These are phyloP conservation scores for Talaromyces adpressus DNA, from an alignment of 495 filamentous ascomycete species.

Conservation along the genomic window DNA sequence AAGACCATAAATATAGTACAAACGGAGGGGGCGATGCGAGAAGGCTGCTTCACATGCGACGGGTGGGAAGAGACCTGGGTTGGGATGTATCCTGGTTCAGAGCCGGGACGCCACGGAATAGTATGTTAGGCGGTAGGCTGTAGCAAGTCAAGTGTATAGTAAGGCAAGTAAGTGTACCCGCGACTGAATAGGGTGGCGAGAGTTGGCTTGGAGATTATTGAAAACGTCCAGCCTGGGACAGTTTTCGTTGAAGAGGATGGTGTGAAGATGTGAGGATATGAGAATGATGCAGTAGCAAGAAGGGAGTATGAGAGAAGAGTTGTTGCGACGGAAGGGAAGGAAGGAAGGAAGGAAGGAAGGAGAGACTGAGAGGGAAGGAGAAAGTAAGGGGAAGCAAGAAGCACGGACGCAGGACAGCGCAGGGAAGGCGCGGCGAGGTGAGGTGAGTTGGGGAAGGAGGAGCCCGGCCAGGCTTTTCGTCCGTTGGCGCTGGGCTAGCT, in stretches of 20 bases:
- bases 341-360: slow-evolving; percentile 9
- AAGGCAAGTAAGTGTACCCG: too few species aligned
- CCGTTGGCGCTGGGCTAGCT: not conserved
- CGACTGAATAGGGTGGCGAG: not conserved
- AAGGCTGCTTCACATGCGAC: not conserved
- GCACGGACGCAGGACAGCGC: not conserved
- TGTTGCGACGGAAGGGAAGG: slow-evolving; percentile 7
- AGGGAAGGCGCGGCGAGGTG: not conserved
- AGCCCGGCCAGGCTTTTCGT: not conserved
- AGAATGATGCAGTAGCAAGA: slow-evolving; percentile 15
- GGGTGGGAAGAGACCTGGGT: not conserved
- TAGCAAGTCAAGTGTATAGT: too few species aligned
- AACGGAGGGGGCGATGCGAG: not conserved
- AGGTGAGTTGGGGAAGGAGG: slow-evolving; percentile 2
- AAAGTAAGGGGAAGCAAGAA: slow-evolving; percentile 7
- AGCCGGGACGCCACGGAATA: not conserved
- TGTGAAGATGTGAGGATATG: slow-evolving; percentile 11
- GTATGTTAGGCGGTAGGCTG: not conserved
- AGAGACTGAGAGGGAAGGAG: slow-evolving; percentile 8
- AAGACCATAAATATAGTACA: not conserved
- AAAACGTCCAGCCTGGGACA: slow-evolving; percentile 5
- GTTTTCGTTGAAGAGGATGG: not conserved
- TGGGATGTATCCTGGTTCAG: not conserved
- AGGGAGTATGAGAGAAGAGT: slow-evolving; percentile 3
- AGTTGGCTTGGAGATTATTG: not conserved